These are phyloP conservation scores for Daldinia eschscholtzii DNA, from an alignment of 2,329 filamentous ascomycete genomes.

Conservation along the genomic window DNA sequence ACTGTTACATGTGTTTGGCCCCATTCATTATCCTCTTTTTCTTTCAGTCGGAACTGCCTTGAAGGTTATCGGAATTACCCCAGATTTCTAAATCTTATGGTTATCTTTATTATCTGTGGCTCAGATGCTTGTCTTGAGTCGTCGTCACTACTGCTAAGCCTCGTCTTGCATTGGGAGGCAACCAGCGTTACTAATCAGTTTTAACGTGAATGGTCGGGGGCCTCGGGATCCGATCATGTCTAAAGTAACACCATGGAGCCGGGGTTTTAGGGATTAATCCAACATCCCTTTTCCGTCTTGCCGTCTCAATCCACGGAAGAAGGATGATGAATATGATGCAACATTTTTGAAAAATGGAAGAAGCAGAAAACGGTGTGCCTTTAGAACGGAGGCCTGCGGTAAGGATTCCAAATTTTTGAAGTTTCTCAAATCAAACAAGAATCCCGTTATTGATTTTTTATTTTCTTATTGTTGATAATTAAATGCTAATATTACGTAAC, in stretches of 20 bases:
- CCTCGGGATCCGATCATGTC: slow-evolving; percentile 40
- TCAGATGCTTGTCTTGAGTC: slow-evolving; percentile 7
- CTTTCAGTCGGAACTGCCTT: not conserved
- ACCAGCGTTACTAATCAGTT: not conserved
- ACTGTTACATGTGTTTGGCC: too few species aligned
- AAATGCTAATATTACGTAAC: slow-evolving; percentile 17
- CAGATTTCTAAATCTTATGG: not conserved
- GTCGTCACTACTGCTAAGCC: slow-evolving; percentile 7
- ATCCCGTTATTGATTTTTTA: not conserved
- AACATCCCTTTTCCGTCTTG: slow-evolving; percentile 15
- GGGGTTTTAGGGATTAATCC: slow-evolving; percentile 12
- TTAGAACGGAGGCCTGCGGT: slow-evolving; percentile 48
- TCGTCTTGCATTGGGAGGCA: not conserved
- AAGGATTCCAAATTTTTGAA: slow-evolving; percentile 22
- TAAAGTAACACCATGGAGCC: slow-evolving; percentile 1
- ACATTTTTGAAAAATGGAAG: slow-evolving; percentile 40
- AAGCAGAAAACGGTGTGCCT: slow-evolving; percentile 38
- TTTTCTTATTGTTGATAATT: not conserved
- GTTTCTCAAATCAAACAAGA: not conserved
- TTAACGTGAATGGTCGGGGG: slow-evolving; percentile 29
- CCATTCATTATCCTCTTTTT: not conserved
- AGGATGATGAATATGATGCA: not conserved
- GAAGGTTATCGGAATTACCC: not conserved
- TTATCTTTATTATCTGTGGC: not conserved
- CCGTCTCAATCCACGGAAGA: not conserved